These are phyloP conservation scores for Neurospora sublineolata DNA, from an alignment of 495 filamentous ascomycete genomes.

Conservation along the genomic window DNA sequence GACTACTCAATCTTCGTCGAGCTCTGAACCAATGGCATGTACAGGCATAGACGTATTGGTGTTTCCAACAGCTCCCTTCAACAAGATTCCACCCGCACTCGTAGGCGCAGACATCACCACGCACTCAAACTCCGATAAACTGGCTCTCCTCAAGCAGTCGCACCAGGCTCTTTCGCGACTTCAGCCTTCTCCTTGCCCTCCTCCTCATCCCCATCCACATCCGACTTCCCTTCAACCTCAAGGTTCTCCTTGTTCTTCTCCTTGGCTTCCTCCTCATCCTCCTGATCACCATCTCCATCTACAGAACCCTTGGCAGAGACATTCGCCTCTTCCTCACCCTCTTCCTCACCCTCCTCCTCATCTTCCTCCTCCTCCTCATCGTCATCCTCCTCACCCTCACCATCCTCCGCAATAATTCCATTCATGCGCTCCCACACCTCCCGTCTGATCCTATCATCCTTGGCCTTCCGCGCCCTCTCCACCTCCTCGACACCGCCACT, in stretches of 20 bases:
- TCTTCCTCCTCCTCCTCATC: background rate
- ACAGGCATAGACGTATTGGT: background rate
- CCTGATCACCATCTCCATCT: background rate
- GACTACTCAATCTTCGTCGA: background rate
- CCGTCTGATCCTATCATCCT: slow-evolving; percentile 76
- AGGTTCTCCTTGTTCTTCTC: background rate
- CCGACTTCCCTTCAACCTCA: background rate
- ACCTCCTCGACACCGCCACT: slow-evolving; percentile 88
- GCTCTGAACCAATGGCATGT: background rate
- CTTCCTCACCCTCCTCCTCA: background rate
- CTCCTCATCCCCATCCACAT: background rate
- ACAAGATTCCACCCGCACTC: background rate
- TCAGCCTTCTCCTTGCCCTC: background rate
- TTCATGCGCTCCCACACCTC: slow-evolving; percentile 73
- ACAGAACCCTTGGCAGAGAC: background rate
- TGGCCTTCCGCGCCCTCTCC: slow-evolving; percentile 69
- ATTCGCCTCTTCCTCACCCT: background rate
- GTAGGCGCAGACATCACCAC: background rate
- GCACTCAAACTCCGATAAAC: background rate
- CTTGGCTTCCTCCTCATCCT: background rate
- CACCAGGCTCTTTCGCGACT: background rate
- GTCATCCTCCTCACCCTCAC: slow-evolving; percentile 13
- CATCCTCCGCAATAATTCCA: slow-evolving; percentile 26
- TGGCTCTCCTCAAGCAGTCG: background rate
- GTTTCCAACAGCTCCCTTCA: background rate